Evolutionary conservation across 2,329 filamentous ascomycete genomes (phyloP).

Genomic region (Pyricularia grisea): DNA sequence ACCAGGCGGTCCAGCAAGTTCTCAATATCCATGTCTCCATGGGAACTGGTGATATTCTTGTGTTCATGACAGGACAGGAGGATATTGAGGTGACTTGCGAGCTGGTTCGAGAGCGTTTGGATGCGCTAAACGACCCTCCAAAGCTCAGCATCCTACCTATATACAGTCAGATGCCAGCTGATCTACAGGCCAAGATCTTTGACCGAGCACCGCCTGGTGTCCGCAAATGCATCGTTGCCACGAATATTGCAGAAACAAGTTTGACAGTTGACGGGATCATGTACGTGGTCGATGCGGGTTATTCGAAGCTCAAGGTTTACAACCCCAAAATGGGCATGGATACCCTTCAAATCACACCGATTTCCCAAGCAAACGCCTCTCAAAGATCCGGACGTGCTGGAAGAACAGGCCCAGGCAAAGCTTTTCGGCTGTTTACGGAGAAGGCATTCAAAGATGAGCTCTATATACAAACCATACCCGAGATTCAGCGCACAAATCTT

Average conservation of each 20-base stretch:
- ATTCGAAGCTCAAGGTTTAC: constrained; percentile 96
- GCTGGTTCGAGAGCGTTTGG: constrained; percentile 76
- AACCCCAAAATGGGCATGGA: constrained; percentile 99
- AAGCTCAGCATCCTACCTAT: constrained; percentile 93
- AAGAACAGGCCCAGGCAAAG: constrained; percentile 89
- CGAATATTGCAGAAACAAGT: constrained; percentile 97
- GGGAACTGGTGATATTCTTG: constrained; percentile 83
- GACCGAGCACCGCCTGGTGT: constrained; percentile 84
- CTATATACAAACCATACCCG: constrained; percentile 93
- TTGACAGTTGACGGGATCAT: constrained; percentile 98
- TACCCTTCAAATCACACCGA: constrained; percentile 92
- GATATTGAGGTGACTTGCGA: constrained; percentile 98
- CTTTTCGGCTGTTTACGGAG: constrained; percentile 89
- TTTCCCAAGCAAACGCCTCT: constrained; percentile 91
- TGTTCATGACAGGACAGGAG: constrained; percentile 99
- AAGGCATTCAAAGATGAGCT: constrained; percentile 92
- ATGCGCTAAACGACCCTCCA: constrained; percentile 85
- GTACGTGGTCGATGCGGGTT: constrained; percentile 95
- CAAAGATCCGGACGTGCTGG: constrained; percentile 91
- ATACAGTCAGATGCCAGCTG: constrained; percentile 98
- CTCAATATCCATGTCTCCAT: constrained; percentile 94
- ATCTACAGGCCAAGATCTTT: constrained; percentile 96
- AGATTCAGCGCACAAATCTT: constrained; percentile 94
- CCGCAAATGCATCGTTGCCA: constrained; percentile 94
- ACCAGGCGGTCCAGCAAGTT: constrained; percentile 92